phyloP scores from a whole-genome alignment of 176 grass and related monocot species.

The Oropetium thomaeum region DNA sequence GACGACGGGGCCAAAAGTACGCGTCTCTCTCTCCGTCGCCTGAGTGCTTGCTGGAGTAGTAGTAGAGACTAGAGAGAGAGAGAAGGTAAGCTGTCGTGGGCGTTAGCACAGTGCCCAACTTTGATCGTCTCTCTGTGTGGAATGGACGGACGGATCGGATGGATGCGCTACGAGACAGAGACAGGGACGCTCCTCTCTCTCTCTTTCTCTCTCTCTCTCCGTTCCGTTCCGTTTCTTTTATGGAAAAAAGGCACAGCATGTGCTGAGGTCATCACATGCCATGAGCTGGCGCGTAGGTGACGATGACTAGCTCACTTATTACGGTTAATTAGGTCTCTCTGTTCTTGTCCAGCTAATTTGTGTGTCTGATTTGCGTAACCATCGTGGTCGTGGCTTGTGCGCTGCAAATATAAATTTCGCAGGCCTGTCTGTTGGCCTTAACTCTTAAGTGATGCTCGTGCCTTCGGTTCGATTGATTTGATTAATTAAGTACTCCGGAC shows the following conservation, averaged over 20 bases:
- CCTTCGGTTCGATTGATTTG: too few relatives aligned
- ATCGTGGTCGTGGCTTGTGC: neutral
- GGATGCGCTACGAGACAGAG: conserved; percentile 35
- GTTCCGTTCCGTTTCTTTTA: conserved; percentile 27
- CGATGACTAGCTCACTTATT: conserved; percentile 15
- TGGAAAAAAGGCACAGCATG: neutral
- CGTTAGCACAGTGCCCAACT: conserved; percentile 24
- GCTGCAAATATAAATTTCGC: neutral
- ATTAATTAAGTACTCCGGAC: too few relatives aligned
- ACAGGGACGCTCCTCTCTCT: neutral
- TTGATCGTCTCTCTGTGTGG: conserved; percentile 36
- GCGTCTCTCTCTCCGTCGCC: neutral
- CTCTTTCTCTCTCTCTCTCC: neutral
- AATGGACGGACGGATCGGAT: conserved; percentile 18
- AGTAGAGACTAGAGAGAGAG: neutral
- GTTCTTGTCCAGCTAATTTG: too few relatives aligned
- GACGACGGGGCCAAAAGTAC: too few relatives aligned
- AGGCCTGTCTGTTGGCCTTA: conserved; percentile 1
- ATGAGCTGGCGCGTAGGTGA: conserved; percentile 10
- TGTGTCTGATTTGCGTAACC: too few relatives aligned
- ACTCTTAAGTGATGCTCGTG: too few relatives aligned
- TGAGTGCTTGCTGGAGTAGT: too few relatives aligned
- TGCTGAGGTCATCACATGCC: conserved; percentile 44
- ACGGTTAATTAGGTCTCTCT: too few relatives aligned
- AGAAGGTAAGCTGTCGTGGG: conserved; percentile 52